Percentiles rank a stretch among this genome's conserved stretches.
Evolutionary conservation across 352 stramenopile genomes (phyloP).

Genomic region (Globisporangium uncinulatum): DNA sequence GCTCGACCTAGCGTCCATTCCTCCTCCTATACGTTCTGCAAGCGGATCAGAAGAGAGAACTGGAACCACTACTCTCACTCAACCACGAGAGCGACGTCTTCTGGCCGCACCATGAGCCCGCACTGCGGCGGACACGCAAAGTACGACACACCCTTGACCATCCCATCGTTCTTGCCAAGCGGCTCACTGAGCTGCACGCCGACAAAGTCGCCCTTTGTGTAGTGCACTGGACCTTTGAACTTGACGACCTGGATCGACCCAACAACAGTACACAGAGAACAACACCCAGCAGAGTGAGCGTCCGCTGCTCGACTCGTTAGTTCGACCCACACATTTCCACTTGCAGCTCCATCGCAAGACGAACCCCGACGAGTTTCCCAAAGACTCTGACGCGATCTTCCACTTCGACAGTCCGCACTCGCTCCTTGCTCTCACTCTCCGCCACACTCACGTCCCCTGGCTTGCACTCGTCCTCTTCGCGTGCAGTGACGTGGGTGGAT

Average conservation of each 20-base stretch:
- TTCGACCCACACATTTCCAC: neutral
- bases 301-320: neutral
- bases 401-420: constrained; percentile 11
- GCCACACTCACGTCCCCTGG: neutral
- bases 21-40: no score
- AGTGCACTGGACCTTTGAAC: constrained; percentile 63
- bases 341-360: neutral
- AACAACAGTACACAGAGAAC: neutral
- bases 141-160: constrained; percentile 58
- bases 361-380: constrained; percentile 33
- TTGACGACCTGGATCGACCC: constrained; percentile 34
- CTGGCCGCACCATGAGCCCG: constrained; percentile 67
- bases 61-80: neutral
- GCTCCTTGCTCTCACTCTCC: neutral
- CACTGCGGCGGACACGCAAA: constrained; percentile 49
- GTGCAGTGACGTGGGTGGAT: no score
- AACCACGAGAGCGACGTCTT: constrained; percentile 22
- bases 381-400: constrained; percentile 31
- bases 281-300: neutral
- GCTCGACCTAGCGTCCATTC: no score
- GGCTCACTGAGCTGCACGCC: constrained; percentile 50
- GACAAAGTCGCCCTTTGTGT: constrained; percentile 66
- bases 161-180: constrained; percentile 70
- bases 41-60: neutral
- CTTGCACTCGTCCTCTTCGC: neutral